These are phyloP conservation scores for Scenedesmus sp. DNA, from an alignment of 163 green algal genomes.

Conservation along the genomic window DNA sequence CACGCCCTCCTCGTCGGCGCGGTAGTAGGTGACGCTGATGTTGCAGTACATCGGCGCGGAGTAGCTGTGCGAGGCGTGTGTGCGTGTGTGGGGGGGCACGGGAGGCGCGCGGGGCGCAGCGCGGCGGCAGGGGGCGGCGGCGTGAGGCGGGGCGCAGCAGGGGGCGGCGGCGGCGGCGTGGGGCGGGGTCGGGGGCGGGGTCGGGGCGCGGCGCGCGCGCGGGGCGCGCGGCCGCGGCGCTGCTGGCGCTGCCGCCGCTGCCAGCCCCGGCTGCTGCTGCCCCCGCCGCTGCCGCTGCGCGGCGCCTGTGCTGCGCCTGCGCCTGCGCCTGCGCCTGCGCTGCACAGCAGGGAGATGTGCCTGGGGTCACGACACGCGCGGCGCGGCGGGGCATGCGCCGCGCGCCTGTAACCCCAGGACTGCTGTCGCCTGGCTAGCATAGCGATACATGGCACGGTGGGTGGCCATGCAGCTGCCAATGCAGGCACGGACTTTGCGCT, in stretches of 20 bases:
- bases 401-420: too few relatives aligned
- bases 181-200: too few relatives aligned
- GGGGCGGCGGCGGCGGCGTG: too few relatives aligned
- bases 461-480: not conserved
- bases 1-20: conserved; percentile 61
- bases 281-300: too few relatives aligned
- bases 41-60: conserved; percentile 96
- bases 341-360: too few relatives aligned
- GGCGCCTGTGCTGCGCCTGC: not conserved
- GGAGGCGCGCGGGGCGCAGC: too few relatives aligned
- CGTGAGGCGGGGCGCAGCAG: too few relatives aligned
- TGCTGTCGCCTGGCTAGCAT: not conserved
- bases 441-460: not conserved
- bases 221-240: not conserved
- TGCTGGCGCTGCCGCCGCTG: not conserved
- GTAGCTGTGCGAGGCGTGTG: conserved; percentile 69
- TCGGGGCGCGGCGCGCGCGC: not conserved
- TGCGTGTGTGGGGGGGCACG: too few relatives aligned
- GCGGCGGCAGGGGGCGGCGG: too few relatives aligned
- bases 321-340: not conserved
- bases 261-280: too few relatives aligned
- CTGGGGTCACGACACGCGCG: too few relatives aligned
- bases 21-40: conserved; percentile 63
- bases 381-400: too few relatives aligned
- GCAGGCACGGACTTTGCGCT: not conserved